These are phyloP conservation scores for Tolypocladium tropicale DNA, from an alignment of 2,329 filamentous ascomycete species.

Conservation along the genomic window DNA sequence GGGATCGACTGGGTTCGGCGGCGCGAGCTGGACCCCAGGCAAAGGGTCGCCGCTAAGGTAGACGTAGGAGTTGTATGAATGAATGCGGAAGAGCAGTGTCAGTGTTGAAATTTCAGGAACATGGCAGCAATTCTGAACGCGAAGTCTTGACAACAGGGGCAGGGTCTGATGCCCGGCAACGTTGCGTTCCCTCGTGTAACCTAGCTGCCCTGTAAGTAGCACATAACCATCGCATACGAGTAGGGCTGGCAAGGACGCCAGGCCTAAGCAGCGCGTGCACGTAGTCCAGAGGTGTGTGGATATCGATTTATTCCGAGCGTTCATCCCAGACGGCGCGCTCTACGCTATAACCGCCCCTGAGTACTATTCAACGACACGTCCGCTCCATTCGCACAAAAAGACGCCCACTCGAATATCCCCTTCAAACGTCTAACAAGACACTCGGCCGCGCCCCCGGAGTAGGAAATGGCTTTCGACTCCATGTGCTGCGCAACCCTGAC, in stretches of 20 bases:
- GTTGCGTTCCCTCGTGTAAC: background rate
- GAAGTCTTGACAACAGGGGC: too few species aligned
- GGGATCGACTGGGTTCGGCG: conserved; percentile 24
- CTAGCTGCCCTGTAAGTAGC: too few species aligned
- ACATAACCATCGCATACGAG: too few species aligned
- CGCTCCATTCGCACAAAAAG: background rate
- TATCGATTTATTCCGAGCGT: background rate
- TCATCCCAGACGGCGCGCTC: background rate
- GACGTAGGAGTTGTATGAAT: background rate
- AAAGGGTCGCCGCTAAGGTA: conserved; percentile 29
- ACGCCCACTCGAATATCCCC: background rate
- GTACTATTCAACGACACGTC: background rate
- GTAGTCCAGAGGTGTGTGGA: background rate
- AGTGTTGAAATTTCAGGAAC: background rate
- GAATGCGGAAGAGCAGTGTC: too few species aligned
- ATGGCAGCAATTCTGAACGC: background rate
- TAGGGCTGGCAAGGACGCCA: background rate
- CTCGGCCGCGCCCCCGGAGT: background rate
- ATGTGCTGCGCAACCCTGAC: background rate
- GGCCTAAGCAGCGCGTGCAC: background rate
- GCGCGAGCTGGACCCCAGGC: conserved; percentile 33
- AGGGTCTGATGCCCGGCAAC: background rate
- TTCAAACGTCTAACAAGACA: background rate
- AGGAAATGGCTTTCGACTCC: background rate
- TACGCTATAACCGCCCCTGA: background rate